Percentiles rank a stretch among this genome's conserved stretches.
Conservation (phyloP, 768 basidiomycete genomes). For the Crepidotus variabilis region DNA sequence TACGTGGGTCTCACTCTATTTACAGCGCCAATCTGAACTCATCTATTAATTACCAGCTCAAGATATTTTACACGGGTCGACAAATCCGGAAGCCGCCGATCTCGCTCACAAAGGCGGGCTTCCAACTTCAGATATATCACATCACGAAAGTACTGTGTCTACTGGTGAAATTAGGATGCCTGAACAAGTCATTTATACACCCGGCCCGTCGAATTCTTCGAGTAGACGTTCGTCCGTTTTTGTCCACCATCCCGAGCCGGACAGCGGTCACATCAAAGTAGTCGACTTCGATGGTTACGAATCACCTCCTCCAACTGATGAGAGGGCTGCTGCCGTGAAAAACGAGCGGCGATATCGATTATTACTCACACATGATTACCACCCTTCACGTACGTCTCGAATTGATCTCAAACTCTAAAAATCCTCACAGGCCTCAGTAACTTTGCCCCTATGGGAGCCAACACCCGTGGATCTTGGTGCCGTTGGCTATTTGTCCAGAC, state of each 20-base stretch:
- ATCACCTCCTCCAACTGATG: constrained; percentile 39
- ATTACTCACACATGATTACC: constrained; percentile 63
- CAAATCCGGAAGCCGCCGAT: background rate
- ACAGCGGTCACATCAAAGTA: constrained; percentile 12
- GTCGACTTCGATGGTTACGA: constrained; percentile 32
- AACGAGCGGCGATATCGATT: constrained; percentile 70
- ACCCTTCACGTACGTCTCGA: constrained; percentile 54
- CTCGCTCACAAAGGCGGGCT: background rate
- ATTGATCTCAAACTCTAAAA: background rate
- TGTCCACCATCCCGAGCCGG: constrained; percentile 5
- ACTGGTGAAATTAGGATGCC: constrained; percentile 29
- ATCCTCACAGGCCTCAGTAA: constrained; percentile 34
- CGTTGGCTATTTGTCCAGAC: constrained; percentile 72
- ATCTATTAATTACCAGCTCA: background rate
- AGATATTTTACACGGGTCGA: constrained; percentile 6
- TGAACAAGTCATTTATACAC: constrained; percentile 35
- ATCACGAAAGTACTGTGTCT: constrained; percentile 31
- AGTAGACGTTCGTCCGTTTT: constrained; percentile 19
- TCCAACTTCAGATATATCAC: constrained; percentile 7
- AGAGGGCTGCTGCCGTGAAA: constrained; percentile 35
- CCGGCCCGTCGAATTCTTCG: constrained; percentile 21
- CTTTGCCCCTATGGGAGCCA: constrained; percentile 72
- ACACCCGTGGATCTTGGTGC: constrained; percentile 62
- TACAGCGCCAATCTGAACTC: background rate
- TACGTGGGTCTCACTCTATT: constrained; percentile 12